Conservation (phyloP, 352 stramenopile species). For the Phytophthora litchii region DNA sequence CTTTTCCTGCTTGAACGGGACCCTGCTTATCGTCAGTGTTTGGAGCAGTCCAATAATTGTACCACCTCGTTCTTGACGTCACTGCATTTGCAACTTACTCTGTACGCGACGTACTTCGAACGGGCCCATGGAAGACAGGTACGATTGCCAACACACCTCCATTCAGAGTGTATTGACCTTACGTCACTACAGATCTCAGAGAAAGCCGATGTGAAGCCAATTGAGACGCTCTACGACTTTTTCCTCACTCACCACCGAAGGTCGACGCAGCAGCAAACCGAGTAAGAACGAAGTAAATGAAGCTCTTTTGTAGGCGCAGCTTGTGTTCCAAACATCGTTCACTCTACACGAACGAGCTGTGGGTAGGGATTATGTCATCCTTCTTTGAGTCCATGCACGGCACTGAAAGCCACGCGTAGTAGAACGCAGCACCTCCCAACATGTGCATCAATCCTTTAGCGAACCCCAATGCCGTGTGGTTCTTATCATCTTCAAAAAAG, state of each 20-base stretch:
- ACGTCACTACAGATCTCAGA: constrained; percentile 35
- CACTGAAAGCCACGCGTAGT: constrained; percentile 79
- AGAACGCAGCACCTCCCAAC: constrained; percentile 67
- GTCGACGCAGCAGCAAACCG: neutral
- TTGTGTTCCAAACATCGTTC: neutral
- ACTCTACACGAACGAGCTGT: constrained; percentile 61
- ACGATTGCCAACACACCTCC: neutral
- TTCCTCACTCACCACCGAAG: constrained; percentile 32
- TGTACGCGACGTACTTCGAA: constrained; percentile 69
- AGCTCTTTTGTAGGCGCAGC: neutral
- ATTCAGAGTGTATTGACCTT: constrained; percentile 14
- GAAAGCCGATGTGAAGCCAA: constrained; percentile 36
- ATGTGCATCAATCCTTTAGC: constrained; percentile 76
- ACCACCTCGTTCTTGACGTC: constrained; percentile 27
- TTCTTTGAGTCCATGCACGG: constrained; percentile 86
- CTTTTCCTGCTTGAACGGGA: constrained; percentile 53
- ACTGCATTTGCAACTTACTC: constrained; percentile 53
- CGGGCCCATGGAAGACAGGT: constrained; percentile 45
- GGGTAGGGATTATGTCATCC: constrained; percentile 75
- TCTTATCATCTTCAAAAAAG: constrained; percentile 51
- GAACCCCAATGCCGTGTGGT: constrained; percentile 54
- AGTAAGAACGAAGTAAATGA: constrained; percentile 8
- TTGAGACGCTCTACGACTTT: constrained; percentile 45
- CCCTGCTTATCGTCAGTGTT: constrained; percentile 15
- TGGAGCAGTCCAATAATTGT: constrained; percentile 13